Evolutionary conservation across 106 monocot species (phyloP), one percentile per base, ranked within the genome.

Genomic region (Apostasia shenzhenica): DNA sequence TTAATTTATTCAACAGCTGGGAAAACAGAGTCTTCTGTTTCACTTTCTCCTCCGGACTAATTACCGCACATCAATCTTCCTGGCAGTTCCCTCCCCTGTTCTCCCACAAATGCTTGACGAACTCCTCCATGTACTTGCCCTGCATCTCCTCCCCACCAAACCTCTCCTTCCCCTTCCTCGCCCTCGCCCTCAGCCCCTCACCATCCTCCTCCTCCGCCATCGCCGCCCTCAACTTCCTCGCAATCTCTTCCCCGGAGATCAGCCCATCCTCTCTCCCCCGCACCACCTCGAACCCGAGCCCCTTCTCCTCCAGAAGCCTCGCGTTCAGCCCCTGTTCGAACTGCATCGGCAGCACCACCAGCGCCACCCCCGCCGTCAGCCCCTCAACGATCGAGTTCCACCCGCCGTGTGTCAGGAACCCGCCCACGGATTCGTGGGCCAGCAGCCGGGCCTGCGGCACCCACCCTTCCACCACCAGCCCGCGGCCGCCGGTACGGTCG

Each of bases 371-470:
- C 2, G 40, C n/a, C 14, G 5, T 8, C 40, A 77, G 47, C 10
- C 68, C 77, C 45, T 77, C 77, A 0, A 66, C 55, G 2, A 77
- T 13, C 1, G 77, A 70, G 55, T 71, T 77, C 70, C 71, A 77
- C 13, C 71, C 77, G 50, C 71, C 62, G 42, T 77, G 77, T 3
- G 63, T 71, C 57, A 77, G 14, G 54, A 77, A 77, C 54, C 70
- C 77, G 14, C 77, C 71, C 2, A 71, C 14, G 1, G 77, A 54
- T 2, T 8, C n/a, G 42, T 77, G 77, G 48, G 55, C 46, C n/a
- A 77, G 13, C 26, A 77, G 0, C 65, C 37, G 48, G 2, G 48
- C 9, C 51, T 77, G 72, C 37, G 77, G 55, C 4, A 63, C 68
- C 51, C 59, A 76, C 39, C 50, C 61, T 6, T 13, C 8, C 52